Evolutionary conservation across 2,329 filamentous ascomycete genomes (phyloP), one percentile per base, ranked within the genome.

Genomic region (Colletotrichum tamarilloi): DNA sequence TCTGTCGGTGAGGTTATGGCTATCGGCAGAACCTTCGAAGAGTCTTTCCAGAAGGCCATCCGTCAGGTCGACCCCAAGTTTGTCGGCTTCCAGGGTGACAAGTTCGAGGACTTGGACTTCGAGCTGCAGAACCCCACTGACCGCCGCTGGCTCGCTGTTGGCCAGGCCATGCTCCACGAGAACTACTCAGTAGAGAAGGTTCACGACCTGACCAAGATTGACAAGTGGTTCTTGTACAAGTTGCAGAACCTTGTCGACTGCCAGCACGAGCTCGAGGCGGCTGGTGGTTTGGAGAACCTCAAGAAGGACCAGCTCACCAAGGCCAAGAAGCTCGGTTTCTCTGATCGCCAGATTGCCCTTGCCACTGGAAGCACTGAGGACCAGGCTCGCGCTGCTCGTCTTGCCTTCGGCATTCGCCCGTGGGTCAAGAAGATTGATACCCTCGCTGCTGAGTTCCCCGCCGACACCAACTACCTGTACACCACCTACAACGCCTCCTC

Each of bases 391-490:
- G 94, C 94, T 74, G 90, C 91, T 80, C 91, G 97, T 81, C 92
- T 94, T 86, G 90, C 91, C 82, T 97, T 98, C 82, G 94, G 94
- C 74, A 96, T 99, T 84, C 93, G 89, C 75, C 97, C 97, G 7
- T 99, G 94, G 90, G 97, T 99, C 71, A 99, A 98, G 92, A 97
- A 93, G 88, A 98, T 99, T 78, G 97, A 99, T 81, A 99, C 97
- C 24, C 89, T 99, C 74, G 97, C 97, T 77, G 97, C 97, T 55
- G 97, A 99, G 84, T 98, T 98, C 87, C 95, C 95, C 38, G 95
- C 95, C 55, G 90, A 97, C 77, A 98, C 95, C 73, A 98, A 98
- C 88, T 98, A 98, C 84, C 90, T 97, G 30, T 98, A 98, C 87
- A 98, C 96, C 3, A 98, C 97, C 35, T 99, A 99, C 88, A 98